Evolutionary conservation across 2,329 filamentous ascomycete species (phyloP).

Genomic region (Pseudocercospora fijiensis): DNA sequence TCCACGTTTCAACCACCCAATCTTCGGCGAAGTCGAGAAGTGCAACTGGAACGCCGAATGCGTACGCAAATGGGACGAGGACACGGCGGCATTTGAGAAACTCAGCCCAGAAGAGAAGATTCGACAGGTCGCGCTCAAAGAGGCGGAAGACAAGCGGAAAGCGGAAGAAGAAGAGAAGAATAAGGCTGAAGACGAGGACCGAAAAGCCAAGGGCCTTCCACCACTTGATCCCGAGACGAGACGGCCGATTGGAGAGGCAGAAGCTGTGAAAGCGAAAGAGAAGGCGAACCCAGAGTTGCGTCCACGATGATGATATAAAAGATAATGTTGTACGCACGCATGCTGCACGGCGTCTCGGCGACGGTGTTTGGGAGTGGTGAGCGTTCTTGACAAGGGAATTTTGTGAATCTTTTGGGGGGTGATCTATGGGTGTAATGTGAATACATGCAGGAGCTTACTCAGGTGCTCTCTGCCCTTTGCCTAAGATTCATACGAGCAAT

Average conservation of each 20-base stretch:
- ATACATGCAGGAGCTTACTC: slow-evolving; percentile 2
- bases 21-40: slow-evolving; percentile 67
- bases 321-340: slow-evolving; percentile 3
- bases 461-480: slow-evolving; percentile 5
- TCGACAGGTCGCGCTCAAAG: slow-evolving; percentile 41
- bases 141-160: slow-evolving; percentile 26
- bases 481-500: slow-evolving; percentile 1
- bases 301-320: slow-evolving; percentile 5
- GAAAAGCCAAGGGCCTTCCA: slow-evolving; percentile 20
- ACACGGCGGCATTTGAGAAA: slow-evolving; percentile 60
- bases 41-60: slow-evolving; percentile 70
- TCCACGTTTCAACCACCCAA: slow-evolving; percentile 65
- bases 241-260: slow-evolving; percentile 5
- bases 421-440: background rate
- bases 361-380: slow-evolving; percentile 7
- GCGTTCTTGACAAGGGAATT: background rate
- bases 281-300: slow-evolving; percentile 9
- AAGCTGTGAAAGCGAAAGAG: slow-evolving; percentile 2
- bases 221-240: slow-evolving; percentile 10
- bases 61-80: slow-evolving; percentile 64
- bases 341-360: background rate
- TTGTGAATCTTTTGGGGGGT: background rate
- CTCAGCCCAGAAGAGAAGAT: slow-evolving; percentile 61
- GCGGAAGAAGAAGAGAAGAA: slow-evolving; percentile 25
- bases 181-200: slow-evolving; percentile 26